These are phyloP conservation scores for Salix suchowensis DNA, from an alignment of 345 rosid genomes.

Conservation along the genomic window DNA sequence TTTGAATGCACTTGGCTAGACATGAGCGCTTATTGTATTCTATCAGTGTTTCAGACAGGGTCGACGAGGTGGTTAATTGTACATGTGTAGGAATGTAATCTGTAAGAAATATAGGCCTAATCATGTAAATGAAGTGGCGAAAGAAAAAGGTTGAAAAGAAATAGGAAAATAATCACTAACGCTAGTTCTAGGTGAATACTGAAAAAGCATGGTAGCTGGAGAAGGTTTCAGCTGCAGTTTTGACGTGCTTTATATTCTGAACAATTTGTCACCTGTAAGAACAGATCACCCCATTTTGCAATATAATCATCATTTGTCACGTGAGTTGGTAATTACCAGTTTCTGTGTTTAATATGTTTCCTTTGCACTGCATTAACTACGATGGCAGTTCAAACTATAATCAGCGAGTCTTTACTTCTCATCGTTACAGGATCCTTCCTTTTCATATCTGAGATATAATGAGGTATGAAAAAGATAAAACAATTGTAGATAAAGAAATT, in stretches of 20 bases:
- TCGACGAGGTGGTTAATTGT: conserved; percentile 10
- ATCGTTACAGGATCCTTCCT: neutral
- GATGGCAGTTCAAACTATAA: neutral
- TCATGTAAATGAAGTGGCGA: conserved; percentile 17
- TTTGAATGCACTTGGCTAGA: neutral
- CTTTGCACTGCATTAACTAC: neutral
- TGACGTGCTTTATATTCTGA: conserved; percentile 4
- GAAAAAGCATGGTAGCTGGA: conserved; percentile 16
- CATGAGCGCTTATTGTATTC: neutral
- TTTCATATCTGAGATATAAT: neutral
- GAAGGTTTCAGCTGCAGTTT: conserved; percentile 19
- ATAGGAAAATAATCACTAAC: conserved; percentile 9
- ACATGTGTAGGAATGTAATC: conserved; percentile 24
- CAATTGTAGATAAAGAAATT: no score
- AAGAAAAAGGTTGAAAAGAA: neutral
- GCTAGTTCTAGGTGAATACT: conserved; percentile 11
- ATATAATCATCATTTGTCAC: conserved; percentile 1
- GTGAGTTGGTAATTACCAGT: neutral
- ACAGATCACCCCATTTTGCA: neutral
- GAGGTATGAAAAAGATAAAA: no score
- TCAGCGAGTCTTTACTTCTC: neutral
- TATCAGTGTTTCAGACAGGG: neutral
- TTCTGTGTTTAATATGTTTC: neutral
- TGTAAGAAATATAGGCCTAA: conserved; percentile 12
- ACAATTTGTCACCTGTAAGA: conserved; percentile 3